Evolutionary conservation across 2,329 filamentous ascomycete genomes (phyloP).

Genomic region (Phaeosphaeriaceae sp.): DNA sequence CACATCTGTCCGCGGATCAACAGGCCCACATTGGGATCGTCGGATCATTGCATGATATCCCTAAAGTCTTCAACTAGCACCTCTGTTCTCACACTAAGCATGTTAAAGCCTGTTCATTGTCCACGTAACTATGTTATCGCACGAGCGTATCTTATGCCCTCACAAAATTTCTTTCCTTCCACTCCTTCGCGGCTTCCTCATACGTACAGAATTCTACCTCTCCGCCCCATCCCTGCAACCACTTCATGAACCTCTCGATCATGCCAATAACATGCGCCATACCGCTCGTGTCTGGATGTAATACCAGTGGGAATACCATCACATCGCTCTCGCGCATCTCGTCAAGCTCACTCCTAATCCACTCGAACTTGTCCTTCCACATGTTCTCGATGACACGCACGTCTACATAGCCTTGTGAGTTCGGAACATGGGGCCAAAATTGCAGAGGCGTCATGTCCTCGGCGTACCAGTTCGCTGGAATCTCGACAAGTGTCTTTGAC

Average conservation of each 20-base stretch:
- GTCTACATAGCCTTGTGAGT: conserved; percentile 66
- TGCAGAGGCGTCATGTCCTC: conserved; percentile 61
- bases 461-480: conserved; percentile 60
- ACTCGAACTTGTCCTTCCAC: conserved; percentile 67
- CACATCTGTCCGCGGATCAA: too few relatives aligned
- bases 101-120: too few relatives aligned
- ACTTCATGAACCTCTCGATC: conserved; percentile 60
- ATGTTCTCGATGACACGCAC: conserved; percentile 64
- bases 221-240: conserved; percentile 56
- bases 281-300: conserved; percentile 66
- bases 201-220: conserved; percentile 57
- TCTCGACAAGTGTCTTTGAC: conserved; percentile 51
- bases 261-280: conserved; percentile 68
- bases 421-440: conserved; percentile 55
- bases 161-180: conserved; percentile 35
- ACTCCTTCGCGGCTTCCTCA: conserved; percentile 52
- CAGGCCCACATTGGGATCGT: too few relatives aligned
- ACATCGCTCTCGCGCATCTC: conserved; percentile 42
- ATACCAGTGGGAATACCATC: conserved; percentile 59
- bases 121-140: too few relatives aligned
- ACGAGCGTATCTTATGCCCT: too few relatives aligned
- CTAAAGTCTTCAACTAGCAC: too few relatives aligned
- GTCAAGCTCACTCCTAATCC: conserved; percentile 52
- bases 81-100: too few relatives aligned
- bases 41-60: too few relatives aligned